Conservation (phyloP, 164 flowering plant genomes). For the Magnolia sinica region DNA sequence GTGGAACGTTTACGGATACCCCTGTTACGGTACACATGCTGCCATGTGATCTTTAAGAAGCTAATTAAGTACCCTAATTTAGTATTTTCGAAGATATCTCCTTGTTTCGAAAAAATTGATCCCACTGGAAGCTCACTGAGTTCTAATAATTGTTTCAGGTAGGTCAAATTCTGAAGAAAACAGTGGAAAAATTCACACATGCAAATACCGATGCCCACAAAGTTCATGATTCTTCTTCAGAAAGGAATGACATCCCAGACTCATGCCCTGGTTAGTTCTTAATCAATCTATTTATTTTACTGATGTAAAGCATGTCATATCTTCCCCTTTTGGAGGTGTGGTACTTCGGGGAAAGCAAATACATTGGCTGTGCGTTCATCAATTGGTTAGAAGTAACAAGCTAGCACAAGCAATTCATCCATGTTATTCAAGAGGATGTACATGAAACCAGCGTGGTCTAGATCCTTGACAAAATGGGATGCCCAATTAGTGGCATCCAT, state of each 20-base stretch:
- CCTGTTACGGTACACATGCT: conserved; percentile 28
- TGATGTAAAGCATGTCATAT: not conserved
- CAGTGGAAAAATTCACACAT: conserved; percentile 15
- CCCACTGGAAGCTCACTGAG: not conserved
- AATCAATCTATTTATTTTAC: not conserved
- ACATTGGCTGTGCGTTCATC: not conserved
- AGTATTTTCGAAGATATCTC: no score
- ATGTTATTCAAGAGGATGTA: not conserved
- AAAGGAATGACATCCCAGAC: conserved; percentile 18
- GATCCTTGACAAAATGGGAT: not conserved
- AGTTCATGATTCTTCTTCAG: conserved; percentile 16
- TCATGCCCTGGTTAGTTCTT: conserved; percentile 37
- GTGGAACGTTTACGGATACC: conserved; percentile 20
- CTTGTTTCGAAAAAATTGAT: not conserved
- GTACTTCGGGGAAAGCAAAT: not conserved
- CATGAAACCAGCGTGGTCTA: not conserved
- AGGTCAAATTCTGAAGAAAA: conserved; percentile 20
- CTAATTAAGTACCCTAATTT: not conserved
- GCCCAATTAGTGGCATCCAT: not conserved
- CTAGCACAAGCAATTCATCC: not conserved
- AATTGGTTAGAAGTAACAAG: not conserved
- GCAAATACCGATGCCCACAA: conserved; percentile 7
- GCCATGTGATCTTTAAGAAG: not conserved
- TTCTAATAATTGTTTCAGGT: conserved; percentile 31
- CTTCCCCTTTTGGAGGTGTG: not conserved